These are phyloP conservation scores for Plasmodium yoelii DNA, from an alignment of 169 alveolate species.

Conservation along the genomic window DNA sequence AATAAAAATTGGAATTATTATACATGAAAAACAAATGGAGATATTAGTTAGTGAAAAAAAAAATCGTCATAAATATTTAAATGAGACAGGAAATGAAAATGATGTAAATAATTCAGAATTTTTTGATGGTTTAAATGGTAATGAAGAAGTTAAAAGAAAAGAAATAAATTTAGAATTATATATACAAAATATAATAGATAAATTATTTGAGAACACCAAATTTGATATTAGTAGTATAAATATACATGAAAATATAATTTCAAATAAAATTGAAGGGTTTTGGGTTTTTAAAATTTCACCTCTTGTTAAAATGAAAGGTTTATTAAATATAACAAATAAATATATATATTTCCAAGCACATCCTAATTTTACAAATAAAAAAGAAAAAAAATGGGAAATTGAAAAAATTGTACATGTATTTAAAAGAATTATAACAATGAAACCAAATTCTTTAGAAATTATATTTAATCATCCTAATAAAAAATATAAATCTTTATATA, in stretches of 20 bases:
- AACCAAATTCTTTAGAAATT: constrained; percentile 87
- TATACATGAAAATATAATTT: constrained; percentile 78
- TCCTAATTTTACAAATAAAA: constrained; percentile 88
- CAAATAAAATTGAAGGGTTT: constrained; percentile 80
- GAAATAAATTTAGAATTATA: constrained; percentile 40
- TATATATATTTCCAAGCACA: constrained; percentile 86
- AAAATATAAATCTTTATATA: constrained; percentile 83
- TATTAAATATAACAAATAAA: constrained; percentile 83
- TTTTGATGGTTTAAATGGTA: neutral
- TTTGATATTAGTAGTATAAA: constrained; percentile 80
- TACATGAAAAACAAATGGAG: constrained; percentile 75
- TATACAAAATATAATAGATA: constrained; percentile 30
- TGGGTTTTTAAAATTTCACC: constrained; percentile 87
- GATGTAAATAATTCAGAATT: neutral
- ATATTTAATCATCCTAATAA: constrained; percentile 86
- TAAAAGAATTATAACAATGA: constrained; percentile 85
- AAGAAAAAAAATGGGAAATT: constrained; percentile 83
- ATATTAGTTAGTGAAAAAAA: constrained; percentile 54
- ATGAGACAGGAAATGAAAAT: neutral
- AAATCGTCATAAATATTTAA: neutral
- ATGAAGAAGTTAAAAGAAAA: neutral
- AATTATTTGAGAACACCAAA: constrained; percentile 36
- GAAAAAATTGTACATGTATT: constrained; percentile 84
- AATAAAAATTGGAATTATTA: constrained; percentile 45
- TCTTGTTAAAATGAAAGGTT: constrained; percentile 86